A percentile compares a stretch with the other conserved stretches of the same genome.
These are phyloP conservation scores for Cladosporium cucumerinum DNA, from an alignment of 2,329 filamentous ascomycete genomes.

Conservation along the genomic window DNA sequence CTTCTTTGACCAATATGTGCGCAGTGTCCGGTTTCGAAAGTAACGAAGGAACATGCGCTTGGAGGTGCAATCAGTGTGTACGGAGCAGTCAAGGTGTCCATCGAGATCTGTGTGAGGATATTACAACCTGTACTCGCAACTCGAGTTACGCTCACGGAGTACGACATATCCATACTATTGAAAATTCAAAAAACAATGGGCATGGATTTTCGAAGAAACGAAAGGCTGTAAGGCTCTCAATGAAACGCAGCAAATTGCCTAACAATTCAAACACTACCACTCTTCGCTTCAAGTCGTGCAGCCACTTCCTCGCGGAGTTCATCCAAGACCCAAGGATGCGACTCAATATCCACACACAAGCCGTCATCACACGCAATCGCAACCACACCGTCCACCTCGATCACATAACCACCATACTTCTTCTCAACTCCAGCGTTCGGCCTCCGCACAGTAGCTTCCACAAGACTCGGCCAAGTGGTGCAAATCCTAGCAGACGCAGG, in stretches of 20 bases:
- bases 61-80: background rate
- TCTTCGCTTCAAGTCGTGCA: background rate
- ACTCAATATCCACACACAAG: background rate
- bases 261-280: background rate
- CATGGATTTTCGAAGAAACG: background rate
- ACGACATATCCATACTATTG: background rate
- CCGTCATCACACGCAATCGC: constrained; percentile 4
- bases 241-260: background rate
- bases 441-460: background rate
- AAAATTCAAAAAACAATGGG: background rate
- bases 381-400: background rate
- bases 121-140: background rate
- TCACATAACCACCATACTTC: constrained; percentile 1
- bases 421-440: background rate
- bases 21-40: background rate
- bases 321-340: background rate
- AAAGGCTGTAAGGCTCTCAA: background rate
- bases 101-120: too few species aligned
- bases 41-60: background rate
- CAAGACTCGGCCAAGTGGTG: background rate
- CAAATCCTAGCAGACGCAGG: background rate
- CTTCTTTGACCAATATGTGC: background rate
- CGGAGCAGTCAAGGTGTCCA: too few species aligned
- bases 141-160: background rate
- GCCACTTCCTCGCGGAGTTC: constrained; percentile 1